phyloP scores from a whole-genome alignment of 345 rosid genomes.

The Stellera chamaejasme region DNA sequence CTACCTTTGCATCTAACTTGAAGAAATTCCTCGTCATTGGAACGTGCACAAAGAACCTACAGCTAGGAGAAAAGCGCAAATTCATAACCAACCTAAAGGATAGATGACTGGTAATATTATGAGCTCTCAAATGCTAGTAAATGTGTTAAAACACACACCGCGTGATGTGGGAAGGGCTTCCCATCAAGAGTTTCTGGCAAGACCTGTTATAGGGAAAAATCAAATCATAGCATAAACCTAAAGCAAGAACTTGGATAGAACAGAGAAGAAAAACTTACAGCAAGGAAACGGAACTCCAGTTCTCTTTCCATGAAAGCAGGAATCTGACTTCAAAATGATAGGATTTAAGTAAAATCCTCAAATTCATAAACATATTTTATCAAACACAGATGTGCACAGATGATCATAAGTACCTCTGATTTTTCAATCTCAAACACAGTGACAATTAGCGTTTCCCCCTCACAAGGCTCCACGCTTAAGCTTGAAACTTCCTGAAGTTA shows the following conservation, averaged over 20 bases:
- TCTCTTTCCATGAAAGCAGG: conserved; percentile 84
- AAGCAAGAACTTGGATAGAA: conserved; percentile 2
- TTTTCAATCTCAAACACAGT: conserved; percentile 76
- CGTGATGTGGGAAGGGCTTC: conserved; percentile 41
- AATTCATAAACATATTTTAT: not conserved
- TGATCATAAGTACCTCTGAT: conserved; percentile 44
- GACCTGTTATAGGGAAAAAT: conserved; percentile 32
- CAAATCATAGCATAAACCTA: not conserved
- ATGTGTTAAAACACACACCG: conserved; percentile 37
- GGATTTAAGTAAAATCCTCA: conserved; percentile 1
- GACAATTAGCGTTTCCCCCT: conserved; percentile 60
- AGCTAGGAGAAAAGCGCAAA: not conserved
- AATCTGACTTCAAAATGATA: conserved; percentile 32
- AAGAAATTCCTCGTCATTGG: conserved; percentile 74
- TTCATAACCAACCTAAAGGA: not conserved
- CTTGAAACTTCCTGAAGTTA: conserved; percentile 75
- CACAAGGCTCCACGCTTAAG: conserved; percentile 77
- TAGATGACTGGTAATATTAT: too few species aligned
- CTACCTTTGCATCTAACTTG: conserved; percentile 70
- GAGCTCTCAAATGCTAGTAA: too few species aligned
- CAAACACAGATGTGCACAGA: not conserved
- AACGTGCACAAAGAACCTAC: conserved; percentile 84
- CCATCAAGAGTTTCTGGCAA: conserved; percentile 65
- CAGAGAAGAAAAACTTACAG: conserved; percentile 41
- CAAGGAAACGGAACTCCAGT: conserved; percentile 74